Evolutionary conservation across 2,329 filamentous ascomycete genomes (phyloP), one percentile per base, ranked within the genome.

Genomic region (Nemania sp.): DNA sequence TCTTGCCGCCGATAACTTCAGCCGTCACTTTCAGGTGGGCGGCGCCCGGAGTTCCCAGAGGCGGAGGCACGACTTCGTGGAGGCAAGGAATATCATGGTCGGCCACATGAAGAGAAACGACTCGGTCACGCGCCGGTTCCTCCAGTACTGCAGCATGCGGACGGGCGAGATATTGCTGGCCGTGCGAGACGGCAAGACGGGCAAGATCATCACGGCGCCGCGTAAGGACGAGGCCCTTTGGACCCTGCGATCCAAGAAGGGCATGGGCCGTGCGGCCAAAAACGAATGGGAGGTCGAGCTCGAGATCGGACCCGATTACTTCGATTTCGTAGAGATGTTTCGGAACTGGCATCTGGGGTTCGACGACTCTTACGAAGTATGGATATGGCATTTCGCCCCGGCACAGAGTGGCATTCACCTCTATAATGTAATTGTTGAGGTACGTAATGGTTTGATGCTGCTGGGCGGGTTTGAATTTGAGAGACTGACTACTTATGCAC

Each of bases 71-170:
- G 61, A 63, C 45, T 63, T 70, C 15, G 59, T 70, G 11, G 69
- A 74, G 52, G 58, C 68, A 5, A 71, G 70, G 46, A 73, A 74
- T 47, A 65, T 71, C 34, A 56, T 74, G 7, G 72, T 72, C n/a
- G 71, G 68, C 5, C 63, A 74, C n/a, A 74, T 73, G 71, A 73
- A 69, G 50, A 70, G 72, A 1, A 71, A 73, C 34, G 71, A 73
- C 48, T 67, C 71, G 6, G 65, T 70, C 2, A 72, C 70, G 4
- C 69, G 69, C n/a, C 68, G 71, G 3, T 74, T 73, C 50, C 70
- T 74, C 13, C 69, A 73, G 46, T 73, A 72, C 40, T 67, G 65
- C 48, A 62, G 66, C 13, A 72, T 74, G 71, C 67, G 68, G 37
- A 59, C 67, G 4, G 64, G 71, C 7, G 69, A 71, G 25, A 2